Conservation (phyloP, 1,284 basidiomycete genomes). For the Chalciporus piperatoides region DNA sequence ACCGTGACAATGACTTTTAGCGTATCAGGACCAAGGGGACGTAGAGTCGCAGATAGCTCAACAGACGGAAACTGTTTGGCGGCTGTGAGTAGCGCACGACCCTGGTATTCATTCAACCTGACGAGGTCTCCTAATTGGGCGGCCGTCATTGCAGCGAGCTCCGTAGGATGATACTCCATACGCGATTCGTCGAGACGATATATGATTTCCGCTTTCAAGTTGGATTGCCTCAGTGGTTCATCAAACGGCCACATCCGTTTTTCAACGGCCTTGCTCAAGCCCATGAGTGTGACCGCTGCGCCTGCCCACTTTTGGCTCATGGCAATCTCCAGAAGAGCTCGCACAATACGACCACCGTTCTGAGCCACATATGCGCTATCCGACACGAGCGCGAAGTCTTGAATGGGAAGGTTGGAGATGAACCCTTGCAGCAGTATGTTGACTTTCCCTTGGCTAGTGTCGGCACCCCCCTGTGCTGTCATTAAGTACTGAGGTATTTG, state of each 20-base stretch:
- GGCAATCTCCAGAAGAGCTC: slow-evolving; percentile 92
- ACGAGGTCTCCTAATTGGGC: slow-evolving; percentile 80
- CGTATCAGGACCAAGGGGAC: slow-evolving; percentile 82
- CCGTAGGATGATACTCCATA: slow-evolving; percentile 77
- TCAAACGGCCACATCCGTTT: slow-evolving; percentile 95
- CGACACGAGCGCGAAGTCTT: slow-evolving; percentile 97
- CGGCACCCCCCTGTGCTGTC: slow-evolving; percentile 61
- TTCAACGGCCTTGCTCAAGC: slow-evolving; percentile 92
- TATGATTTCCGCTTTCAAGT: slow-evolving; percentile 75
- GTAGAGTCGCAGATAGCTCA: slow-evolving; percentile 65
- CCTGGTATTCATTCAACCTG: slow-evolving; percentile 86
- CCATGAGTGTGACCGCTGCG: slow-evolving; percentile 77
- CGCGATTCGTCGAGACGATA: slow-evolving; percentile 81
- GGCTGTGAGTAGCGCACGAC: slow-evolving; percentile 73
- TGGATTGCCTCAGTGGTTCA: slow-evolving; percentile 84
- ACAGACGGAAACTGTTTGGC: slow-evolving; percentile 86
- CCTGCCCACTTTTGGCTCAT: slow-evolving; percentile 91
- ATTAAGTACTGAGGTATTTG: not conserved
- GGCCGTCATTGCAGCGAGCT: slow-evolving; percentile 75
- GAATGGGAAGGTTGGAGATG: slow-evolving; percentile 77
- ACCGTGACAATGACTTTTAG: slow-evolving; percentile 74
- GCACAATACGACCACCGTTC: slow-evolving; percentile 92
- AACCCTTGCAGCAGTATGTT: slow-evolving; percentile 93
- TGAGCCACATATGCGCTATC: slow-evolving; percentile 93
- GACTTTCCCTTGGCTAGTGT: slow-evolving; percentile 80